Conservation (phyloP, 1,139 yeast genomes). For the Suhomyces choctaworum region DNA sequence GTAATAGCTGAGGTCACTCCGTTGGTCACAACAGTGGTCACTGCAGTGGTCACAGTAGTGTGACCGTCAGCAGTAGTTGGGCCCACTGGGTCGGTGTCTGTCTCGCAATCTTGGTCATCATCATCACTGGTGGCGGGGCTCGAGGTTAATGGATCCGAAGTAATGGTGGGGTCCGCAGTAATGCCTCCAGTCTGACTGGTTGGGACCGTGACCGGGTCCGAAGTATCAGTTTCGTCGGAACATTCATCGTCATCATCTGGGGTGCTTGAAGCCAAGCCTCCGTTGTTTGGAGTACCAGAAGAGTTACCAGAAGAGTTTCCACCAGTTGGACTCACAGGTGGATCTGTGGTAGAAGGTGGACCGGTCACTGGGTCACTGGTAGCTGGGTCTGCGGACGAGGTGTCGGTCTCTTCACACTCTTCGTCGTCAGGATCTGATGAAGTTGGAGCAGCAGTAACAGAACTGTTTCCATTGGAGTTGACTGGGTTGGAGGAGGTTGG, state of each 20-base stretch:
- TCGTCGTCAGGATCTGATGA: constrained; percentile 8
- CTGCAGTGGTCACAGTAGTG: no score
- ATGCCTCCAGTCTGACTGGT: not conserved
- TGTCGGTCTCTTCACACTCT: constrained; percentile 14
- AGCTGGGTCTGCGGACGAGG: constrained; percentile 5
- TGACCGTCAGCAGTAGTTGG: not conserved
- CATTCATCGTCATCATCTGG: constrained; percentile 17
- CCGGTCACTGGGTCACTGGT: constrained; percentile 1
- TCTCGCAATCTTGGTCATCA: constrained; percentile 11
- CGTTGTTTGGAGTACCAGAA: constrained; percentile 3
- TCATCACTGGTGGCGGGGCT: constrained; percentile 8
- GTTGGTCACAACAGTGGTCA: no score
- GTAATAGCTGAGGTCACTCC: no score
- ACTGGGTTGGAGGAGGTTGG: not conserved
- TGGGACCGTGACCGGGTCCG: not conserved
- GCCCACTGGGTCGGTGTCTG: not conserved
- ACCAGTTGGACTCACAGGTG: constrained; percentile 2
- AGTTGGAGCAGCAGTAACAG: constrained; percentile 1
- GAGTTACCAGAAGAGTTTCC: constrained; percentile 2
- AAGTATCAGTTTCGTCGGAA: constrained; percentile 4
- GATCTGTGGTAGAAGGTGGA: not conserved
- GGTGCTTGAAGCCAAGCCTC: not conserved
- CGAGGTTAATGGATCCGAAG: constrained; percentile 6
- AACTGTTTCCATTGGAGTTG: not conserved
- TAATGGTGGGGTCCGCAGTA: constrained; percentile 1